These are phyloP conservation scores for Fonsecaea multimorphosa DNA, from an alignment of 2,329 filamentous ascomycete genomes.

Conservation along the genomic window DNA sequence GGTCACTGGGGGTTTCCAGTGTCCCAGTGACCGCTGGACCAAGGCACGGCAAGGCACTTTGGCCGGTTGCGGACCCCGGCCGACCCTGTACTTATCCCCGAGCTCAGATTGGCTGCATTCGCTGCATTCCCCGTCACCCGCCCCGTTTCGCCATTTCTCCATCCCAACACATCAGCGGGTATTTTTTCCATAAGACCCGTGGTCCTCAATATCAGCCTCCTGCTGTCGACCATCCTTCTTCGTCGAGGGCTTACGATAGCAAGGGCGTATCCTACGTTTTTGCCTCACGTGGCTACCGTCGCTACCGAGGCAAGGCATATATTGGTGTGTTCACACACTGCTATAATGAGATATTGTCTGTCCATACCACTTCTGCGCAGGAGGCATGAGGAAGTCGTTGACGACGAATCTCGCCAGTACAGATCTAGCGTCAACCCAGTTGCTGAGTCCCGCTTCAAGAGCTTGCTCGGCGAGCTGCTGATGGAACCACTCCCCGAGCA, in stretches of 20 bases:
- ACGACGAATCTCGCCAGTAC: neutral
- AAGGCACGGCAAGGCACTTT: neutral
- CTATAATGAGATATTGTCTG: neutral
- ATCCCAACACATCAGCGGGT: slow-evolving; percentile 1
- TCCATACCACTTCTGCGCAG: neutral
- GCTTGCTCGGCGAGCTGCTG: neutral
- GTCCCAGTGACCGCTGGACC: neutral
- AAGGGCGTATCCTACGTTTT: too few species aligned
- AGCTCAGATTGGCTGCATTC: neutral
- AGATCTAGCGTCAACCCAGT: neutral
- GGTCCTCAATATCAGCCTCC: neutral
- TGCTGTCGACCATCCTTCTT: too few species aligned
- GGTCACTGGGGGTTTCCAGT: neutral
- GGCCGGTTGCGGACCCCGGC: slow-evolving; percentile 1
- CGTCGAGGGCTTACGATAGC: too few species aligned
- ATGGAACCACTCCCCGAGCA: neutral
- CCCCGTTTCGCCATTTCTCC: neutral
- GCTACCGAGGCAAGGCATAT: too few species aligned
- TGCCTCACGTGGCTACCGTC: too few species aligned
- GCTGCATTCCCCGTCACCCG: neutral
- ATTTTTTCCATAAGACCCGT: neutral
- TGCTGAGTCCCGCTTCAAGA: neutral
- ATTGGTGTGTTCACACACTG: too few species aligned
- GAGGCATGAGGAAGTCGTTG: neutral
- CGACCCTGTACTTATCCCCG: neutral